Evolutionary conservation across 2,329 filamentous ascomycete genomes (phyloP).

Genomic region (Thelonectria discophora): DNA sequence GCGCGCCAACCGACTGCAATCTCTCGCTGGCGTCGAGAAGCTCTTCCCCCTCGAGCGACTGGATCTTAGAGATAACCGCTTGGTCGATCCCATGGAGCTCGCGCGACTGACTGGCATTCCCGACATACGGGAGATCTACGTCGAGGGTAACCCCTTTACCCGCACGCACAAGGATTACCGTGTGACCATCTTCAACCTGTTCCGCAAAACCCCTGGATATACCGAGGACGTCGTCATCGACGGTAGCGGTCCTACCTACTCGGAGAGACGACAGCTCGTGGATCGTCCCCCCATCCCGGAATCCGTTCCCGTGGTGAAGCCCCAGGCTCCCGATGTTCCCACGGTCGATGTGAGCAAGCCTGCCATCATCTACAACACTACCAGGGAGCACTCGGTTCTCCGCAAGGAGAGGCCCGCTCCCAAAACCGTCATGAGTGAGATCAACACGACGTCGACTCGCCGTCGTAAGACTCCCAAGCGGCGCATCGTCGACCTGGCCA

Average conservation of each 20-base stretch:
- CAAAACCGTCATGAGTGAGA: slow-evolving; percentile 65
- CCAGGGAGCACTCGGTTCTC: slow-evolving; percentile 60
- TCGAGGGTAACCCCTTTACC: slow-evolving; percentile 90
- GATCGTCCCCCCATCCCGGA: slow-evolving; percentile 82
- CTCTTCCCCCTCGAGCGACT: slow-evolving; percentile 88
- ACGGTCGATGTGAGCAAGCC: slow-evolving; percentile 75
- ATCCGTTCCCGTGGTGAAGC: slow-evolving; percentile 80
- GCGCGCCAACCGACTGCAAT: slow-evolving; percentile 85
- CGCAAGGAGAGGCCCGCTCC: slow-evolving; percentile 68
- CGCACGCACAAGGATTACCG: slow-evolving; percentile 87
- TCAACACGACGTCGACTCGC: slow-evolving; percentile 66
- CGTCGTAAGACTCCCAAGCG: slow-evolving; percentile 69
- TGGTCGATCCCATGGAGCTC: slow-evolving; percentile 91
- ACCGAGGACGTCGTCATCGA: slow-evolving; percentile 92
- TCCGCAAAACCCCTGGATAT: slow-evolving; percentile 88
- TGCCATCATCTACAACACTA: slow-evolving; percentile 63
- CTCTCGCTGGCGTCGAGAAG: slow-evolving; percentile 89
- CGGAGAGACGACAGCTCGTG: slow-evolving; percentile 83
- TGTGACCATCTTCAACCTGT: slow-evolving; percentile 93
- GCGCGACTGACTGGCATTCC: slow-evolving; percentile 90
- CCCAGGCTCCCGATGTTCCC: slow-evolving; percentile 68
- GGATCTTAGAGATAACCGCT: slow-evolving; percentile 87
- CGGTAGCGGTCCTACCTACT: slow-evolving; percentile 80
- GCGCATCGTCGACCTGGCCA: slow-evolving; percentile 71
- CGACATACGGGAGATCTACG: slow-evolving; percentile 91